Base-by-base conservation (phyloP, 2,329 filamentous ascomycete species). In the Zymoseptoria crescenta region DNA sequence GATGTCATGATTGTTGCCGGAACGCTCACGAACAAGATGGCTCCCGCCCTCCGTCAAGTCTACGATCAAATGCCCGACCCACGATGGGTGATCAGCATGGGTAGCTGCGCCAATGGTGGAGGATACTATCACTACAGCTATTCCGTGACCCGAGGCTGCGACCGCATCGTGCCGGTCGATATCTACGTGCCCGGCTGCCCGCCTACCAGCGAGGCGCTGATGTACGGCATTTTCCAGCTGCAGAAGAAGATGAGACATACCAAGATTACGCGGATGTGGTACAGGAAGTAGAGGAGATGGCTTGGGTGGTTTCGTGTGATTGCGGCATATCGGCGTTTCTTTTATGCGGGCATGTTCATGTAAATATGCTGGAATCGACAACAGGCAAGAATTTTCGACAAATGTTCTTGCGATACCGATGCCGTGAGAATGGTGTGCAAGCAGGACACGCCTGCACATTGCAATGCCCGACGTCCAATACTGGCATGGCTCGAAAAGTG, bases 21-120 rank as follows among this genome's bases (percentile, higher is more conserved):
- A 54, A 96, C 91, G n/a, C 81, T 96, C 60, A 93, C 89, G 64
- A 96, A 96, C 81, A 96, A 96, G 80, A 96, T 96, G 91, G 90
- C 89, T 0, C 89, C 91, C 1, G 91, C 91, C 29, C 79, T 96
- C 67, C 82, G 91, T 72, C 89, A 93, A 76, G 87, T 94, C 60
- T 96, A 95, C 78, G 91, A 96, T 75, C 91, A 95, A 79, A 95
- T 95, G 90, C 89, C 90, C 41, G 90, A 95, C 35, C 90, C 90
- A 19, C 83, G 87, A 70, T 95, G 90, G 89, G 89, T 91, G 30
- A 81, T 87, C 70, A 87, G 83, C 68, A 91, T 92, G 88, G 88
- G 88, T n/a, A 87, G 83, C 68, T 92, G 88, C 73, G 88, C 88
- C 62, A 91, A 92, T 73, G 88, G 88, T 52, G 88, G 88, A 58